Base-by-base conservation (phyloP, 805 yeast genomes). In the Candida easanensis region DNA sequence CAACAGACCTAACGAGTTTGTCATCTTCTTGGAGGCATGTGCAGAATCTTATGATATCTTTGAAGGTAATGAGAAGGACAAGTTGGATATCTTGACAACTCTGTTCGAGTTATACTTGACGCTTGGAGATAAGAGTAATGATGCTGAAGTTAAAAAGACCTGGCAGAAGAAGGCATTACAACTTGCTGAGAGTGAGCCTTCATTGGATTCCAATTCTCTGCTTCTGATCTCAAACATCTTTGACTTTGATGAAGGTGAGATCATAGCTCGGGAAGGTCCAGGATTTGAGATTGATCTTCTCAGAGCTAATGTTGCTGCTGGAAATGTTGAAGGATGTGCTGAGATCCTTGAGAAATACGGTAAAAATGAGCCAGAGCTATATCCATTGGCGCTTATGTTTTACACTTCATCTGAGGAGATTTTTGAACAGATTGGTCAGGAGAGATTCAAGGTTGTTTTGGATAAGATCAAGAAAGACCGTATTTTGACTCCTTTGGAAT, bases 1-100 rank as follows among this genome's bases (percentile, higher is more conserved):
- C n/a, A 77, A 82, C 51, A 88, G 85, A 58, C 89, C 93, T 0
- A 77, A 82, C 56, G 93, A 90, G 57, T 91, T 93, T 71, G 93
- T 90, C 20, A 85, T 87, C 7, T 93, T 93, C 50, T 63, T 93
- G 44, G 99, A 93, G 60, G 97, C 98, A 0, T 88, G 96, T 54
- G 65, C 89, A 14, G 87, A 83, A 53, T 74, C 85, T 11, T 86
- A 86, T 57, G 89, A 83, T 42, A 74, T 74, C 44, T 86, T 82
- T 56, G 93, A 85, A 41, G 91, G 93, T 0, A 64, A 62, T 34
- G 63, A 59, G 38, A 77, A 76, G 48, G 97, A 91, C 55, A 79
- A 81, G 52, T 76, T 75, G 39, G 95, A 84, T 36, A 71, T 91
- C 34, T 68, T 86, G 42, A 78, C 86, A 3, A 88, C 97, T 0